Base-by-base conservation (phyloP, 2,329 filamentous ascomycete species). In the Lachnum nothofagi region DNA sequence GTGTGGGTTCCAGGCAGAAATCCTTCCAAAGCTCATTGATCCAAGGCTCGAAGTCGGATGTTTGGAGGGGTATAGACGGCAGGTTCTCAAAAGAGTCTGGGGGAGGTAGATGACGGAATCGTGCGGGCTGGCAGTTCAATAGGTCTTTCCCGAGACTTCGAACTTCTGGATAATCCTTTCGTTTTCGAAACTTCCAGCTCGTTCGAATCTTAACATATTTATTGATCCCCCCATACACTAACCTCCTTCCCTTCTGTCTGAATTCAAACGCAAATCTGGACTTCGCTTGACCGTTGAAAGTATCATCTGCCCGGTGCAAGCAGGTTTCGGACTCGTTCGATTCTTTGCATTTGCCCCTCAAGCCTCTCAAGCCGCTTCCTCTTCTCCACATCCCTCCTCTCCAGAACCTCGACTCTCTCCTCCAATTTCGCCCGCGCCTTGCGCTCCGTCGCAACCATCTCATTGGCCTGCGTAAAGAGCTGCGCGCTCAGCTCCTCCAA, bases 391-490 rank as follows among this genome's bases (percentile, higher is more conserved):
- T 91, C 88, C 52, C 86, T 72, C 59, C 74, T 70, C 69, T 91
- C 86, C 19, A 93, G 68, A 60, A 82, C 73, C 50, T 73, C 77
- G 6, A 93, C 77, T 33, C 85, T 72, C 64, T 85, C 81, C 69
- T 90, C 85, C 20, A 93, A 73, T 61, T 76, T 79, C 5, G 85
- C 85, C 50, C 86, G 72, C 27, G 84, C 85, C 48, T 80, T 77
- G 37, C 88, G 73, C 72, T 93, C 88, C 16, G 77, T 74, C 2
- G 88, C 86, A 17, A 93, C 88, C 88, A 93, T 93, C 69, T 90
- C 82, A 65, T 93, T 93, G 44, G 88, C 88, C 70, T 91, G 83
- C 69, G 87, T 82, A 65, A 93, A 93, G 46, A 93, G 70, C 43
- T 77, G 78, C 17, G 79, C 84, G 61, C 79, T 87, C 55, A 93